Evolutionary conservation across 2,329 filamentous ascomycete species (phyloP), one percentile per base, ranked within the genome.

Genomic region (Penicillium hordei): DNA sequence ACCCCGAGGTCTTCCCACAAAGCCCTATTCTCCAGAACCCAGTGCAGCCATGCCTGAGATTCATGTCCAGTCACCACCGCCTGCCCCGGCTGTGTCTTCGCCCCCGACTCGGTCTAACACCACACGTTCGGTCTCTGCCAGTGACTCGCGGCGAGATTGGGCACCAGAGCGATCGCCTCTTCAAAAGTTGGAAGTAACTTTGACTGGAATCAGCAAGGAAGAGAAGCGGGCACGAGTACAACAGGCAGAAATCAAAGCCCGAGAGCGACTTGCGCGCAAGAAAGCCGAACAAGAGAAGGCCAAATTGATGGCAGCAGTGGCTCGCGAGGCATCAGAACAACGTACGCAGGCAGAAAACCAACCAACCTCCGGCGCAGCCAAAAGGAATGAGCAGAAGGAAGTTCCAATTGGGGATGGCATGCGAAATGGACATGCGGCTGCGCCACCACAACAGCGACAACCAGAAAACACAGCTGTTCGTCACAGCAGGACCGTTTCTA

Each of bases 181-280:
- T 52, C 93, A 99, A 75, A 94, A 89, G 79, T 84, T 99, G 65
- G 93, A 99, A 79, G 86, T 90, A 70, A 94, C 91, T 68, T 83
- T 97, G 69, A 89, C 89, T 74, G 92, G 90, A 76, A 93, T 97
- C 75, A 96, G 90, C 73, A 97, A 97, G 74, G 93, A 97, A 76
- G 93, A 97, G 76, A 95, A 96, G 75, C 85, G 93, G 63, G 91
- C 92, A 9, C 84, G 91, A 46, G 86, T 93, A 5, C 85, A 92
- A 71, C 89, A 93, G 67, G 91, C 91, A 6, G 93, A 97, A 73
- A 82, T 86, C 65, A 83, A 85, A 43, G 84, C 88, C 19, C 84
- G 87, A 65, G 87, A 93, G 68, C 70, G 72, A 5, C 69, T 76
- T 55, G 71, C 72, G 31, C 69, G 66, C 27, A 67, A 69, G 36